Base-by-base conservation (phyloP, 495 filamentous ascomycete genomes). In the Aspergillus conjunctus region DNA sequence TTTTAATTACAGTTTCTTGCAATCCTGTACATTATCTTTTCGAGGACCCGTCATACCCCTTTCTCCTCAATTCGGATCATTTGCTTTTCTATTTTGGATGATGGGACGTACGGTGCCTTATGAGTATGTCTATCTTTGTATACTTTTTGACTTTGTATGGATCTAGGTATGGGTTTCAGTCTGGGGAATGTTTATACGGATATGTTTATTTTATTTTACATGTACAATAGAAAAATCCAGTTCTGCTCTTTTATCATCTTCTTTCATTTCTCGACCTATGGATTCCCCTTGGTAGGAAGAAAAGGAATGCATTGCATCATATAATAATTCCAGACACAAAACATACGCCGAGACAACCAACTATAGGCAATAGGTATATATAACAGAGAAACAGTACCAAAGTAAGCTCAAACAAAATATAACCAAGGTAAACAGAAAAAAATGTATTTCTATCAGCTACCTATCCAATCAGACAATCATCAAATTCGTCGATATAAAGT, bases 361-460 rank as follows among this genome's bases (percentile, higher is more conserved):
- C 37, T 11, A 41, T 41, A 12, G 9, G 39, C 26, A 26, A 26
- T 43, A 41, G 37, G 1, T 41, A 43, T 14, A 4, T 10, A 15
- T 43, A 6, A 15, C 12, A 17, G 39, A 0, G 14, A 15, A 21
- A 48, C 44, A 21, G 8, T 11, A n/a, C 18, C 15, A 53, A 53
- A 33, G 1, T 34, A 53, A 53, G 33, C 12, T 50, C 22, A 33
- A 7, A 33, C n/a, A 37, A 53, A 17, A 53, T 37, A 20, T 53
- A 37, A 37, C 30, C n/a, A 37, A 34, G 7, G 6, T 20, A 12
- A 48, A 48, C 0, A 20, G n/a, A 20, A 48, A 11, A 18, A 48
- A 48, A 48, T 48, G 18, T 20, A 18, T 20, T 32, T 55, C 33
- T 55, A 55, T 22, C 37, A 33, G 44, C 52, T 55, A 55, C 34